Conservation (phyloP, 306 rosid genomes). For the Lathyrus oleraceus region DNA sequence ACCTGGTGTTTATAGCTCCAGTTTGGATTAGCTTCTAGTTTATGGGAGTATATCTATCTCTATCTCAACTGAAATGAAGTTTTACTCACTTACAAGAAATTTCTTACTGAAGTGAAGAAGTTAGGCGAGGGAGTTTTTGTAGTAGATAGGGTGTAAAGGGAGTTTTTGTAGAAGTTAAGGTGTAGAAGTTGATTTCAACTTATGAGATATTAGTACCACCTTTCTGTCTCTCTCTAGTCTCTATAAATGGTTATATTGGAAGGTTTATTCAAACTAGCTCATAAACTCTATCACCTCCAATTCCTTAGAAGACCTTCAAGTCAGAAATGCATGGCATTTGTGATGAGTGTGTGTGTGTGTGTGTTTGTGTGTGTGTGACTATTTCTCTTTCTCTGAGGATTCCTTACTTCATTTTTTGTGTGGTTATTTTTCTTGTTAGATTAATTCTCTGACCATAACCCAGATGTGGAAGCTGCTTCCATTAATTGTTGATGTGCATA, state of each 20-base stretch:
- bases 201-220: neutral
- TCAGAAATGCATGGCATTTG: conserved; percentile 12
- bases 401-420: neutral
- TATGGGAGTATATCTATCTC: neutral
- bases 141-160: neutral
- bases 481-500: conserved; percentile 5
- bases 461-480: neutral
- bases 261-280: neutral
- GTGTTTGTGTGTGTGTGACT: neutral
- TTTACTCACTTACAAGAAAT: neutral
- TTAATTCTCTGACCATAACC: neutral
- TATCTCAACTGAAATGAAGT: neutral
- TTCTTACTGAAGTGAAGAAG: neutral
- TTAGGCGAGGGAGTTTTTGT: neutral
- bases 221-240: neutral
- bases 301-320: conserved; percentile 22
- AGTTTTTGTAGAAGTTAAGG: neutral
- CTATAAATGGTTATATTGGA: neutral
- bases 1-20: neutral
- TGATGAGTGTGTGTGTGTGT: neutral
- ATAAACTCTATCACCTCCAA: neutral
- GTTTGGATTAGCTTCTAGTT: neutral
- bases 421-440: neutral
- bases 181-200: neutral
- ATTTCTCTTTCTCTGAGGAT: conserved; percentile 1